Percentiles rank a stretch among this genome's conserved stretches.
Conservation (phyloP, 2,329 filamentous ascomycete species). For the Ceratocystis variospora region DNA sequence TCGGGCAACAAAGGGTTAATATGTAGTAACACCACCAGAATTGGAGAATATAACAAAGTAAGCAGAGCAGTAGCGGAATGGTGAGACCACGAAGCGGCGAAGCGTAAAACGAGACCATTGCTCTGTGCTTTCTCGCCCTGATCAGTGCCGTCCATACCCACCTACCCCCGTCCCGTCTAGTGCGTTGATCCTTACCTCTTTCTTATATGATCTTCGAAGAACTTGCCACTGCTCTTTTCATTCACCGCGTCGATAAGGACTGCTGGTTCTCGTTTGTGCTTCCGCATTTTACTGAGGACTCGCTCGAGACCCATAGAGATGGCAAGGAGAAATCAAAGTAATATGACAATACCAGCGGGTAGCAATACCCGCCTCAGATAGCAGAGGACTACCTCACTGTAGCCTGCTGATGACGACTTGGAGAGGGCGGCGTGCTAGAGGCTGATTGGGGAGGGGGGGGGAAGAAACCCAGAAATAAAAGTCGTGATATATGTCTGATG, state of each 20-base stretch:
- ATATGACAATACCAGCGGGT: neutral
- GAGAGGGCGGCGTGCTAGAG: neutral
- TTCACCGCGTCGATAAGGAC: constrained; percentile 77
- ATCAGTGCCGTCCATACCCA: neutral
- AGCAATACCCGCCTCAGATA: no score
- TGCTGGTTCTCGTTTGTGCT: constrained; percentile 33
- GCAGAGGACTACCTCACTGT: neutral
- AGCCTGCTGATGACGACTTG: neutral
- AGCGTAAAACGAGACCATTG: neutral
- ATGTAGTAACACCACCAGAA: neutral
- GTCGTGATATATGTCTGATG: neutral
- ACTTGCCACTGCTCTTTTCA: constrained; percentile 75
- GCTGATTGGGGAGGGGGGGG: no score
- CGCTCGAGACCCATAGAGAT: constrained; percentile 15
- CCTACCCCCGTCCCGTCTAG: neutral
- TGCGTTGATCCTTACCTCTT: constrained; percentile 14
- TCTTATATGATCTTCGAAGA: constrained; percentile 18
- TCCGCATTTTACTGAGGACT: constrained; percentile 18
- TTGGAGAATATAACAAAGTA: neutral
- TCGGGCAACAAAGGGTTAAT: constrained; percentile 4
- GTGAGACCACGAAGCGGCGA: neutral
- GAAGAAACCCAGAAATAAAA: neutral
- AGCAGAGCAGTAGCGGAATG: neutral
- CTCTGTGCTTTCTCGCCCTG: neutral
- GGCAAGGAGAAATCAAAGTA: neutral